Percentiles rank a stretch among this genome's conserved stretches.
Evolutionary conservation across 2,329 filamentous ascomycete genomes (phyloP).

Genomic region (Aspergillus neotritici): DNA sequence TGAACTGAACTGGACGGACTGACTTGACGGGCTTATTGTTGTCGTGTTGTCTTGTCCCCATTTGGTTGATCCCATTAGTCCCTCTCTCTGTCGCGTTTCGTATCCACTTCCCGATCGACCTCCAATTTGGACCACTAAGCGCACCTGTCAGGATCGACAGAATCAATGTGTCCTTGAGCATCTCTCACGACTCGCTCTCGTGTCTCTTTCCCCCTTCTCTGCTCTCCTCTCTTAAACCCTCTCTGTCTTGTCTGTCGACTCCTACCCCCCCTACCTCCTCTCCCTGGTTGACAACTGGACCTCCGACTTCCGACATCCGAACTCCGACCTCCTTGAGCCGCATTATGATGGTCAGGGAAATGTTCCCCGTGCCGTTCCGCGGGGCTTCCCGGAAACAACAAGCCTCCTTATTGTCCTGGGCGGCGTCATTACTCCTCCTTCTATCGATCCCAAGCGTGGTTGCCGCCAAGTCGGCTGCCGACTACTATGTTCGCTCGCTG

Average conservation of each 20-base stretch:
- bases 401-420: conserved; percentile 19
- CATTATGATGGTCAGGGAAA: conserved; percentile 3
- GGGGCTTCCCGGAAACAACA: conserved; percentile 8
- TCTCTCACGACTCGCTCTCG: conserved; percentile 12
- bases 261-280: neutral
- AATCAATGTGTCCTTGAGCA: conserved; percentile 15
- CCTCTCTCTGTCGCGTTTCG: too few species aligned
- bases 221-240: neutral
- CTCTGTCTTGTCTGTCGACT: neutral
- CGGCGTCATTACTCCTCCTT: conserved; percentile 22
- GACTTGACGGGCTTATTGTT: too few species aligned
- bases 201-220: neutral
- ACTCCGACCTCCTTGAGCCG: too few species aligned
- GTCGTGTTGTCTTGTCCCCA: too few species aligned
- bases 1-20: too few species aligned
- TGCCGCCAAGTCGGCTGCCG: conserved; percentile 58
- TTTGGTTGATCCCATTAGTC: too few species aligned
- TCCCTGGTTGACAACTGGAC: too few species aligned
- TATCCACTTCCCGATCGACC: too few species aligned
- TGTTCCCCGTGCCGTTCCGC: conserved; percentile 17
- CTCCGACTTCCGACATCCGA: too few species aligned
- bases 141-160: conserved; percentile 1
- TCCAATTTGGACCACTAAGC: too few species aligned
- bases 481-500: conserved; percentile 83
- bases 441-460: conserved; percentile 18